phyloP scores from a whole-genome alignment of 2,329 filamentous ascomycete species.

The Neofusicoccum sp. region DNA sequence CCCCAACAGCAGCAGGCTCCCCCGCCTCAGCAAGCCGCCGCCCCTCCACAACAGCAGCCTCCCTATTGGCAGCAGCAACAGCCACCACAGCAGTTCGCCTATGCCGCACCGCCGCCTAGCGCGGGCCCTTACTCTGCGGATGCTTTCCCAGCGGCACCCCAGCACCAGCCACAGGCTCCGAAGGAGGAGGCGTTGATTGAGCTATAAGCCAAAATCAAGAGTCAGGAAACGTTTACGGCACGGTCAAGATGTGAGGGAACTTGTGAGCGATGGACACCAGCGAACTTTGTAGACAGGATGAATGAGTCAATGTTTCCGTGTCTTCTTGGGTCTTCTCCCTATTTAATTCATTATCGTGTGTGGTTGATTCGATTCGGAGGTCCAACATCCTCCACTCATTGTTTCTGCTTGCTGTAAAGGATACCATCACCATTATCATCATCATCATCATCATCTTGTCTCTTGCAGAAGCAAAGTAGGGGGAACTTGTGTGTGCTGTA shows the following conservation, averaged over 20 bases:
- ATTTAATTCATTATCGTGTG: no score
- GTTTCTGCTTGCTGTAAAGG: not conserved
- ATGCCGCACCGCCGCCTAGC: slow-evolving; percentile 10
- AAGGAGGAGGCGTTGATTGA: slow-evolving; percentile 82
- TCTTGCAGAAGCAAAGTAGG: not conserved
- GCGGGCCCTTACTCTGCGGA: slow-evolving; percentile 45
- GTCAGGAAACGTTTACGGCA: no score
- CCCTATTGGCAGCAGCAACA: slow-evolving; percentile 31
- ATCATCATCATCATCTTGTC: not conserved
- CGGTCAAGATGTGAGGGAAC: no score
- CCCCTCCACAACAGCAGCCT: slow-evolving; percentile 37
- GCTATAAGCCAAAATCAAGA: slow-evolving; percentile 57
- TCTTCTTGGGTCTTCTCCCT: no score
- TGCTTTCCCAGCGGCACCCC: slow-evolving; percentile 66
- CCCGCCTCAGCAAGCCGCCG: slow-evolving; percentile 29
- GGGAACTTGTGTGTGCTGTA: not conserved
- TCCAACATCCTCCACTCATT: not conserved
- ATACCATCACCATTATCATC: not conserved
- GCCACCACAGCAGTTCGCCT: slow-evolving; percentile 41
- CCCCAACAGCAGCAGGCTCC: slow-evolving; percentile 22
- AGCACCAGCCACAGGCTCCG: slow-evolving; percentile 53
- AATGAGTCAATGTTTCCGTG: not conserved
- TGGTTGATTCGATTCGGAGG: no score
- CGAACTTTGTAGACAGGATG: not conserved
- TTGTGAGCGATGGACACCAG: no score